Percentiles rank a stretch among this genome's conserved stretches.
Conservation (phyloP, 192 early-diverging fungal genomes). For the Linnemannia hyalina region DNA sequence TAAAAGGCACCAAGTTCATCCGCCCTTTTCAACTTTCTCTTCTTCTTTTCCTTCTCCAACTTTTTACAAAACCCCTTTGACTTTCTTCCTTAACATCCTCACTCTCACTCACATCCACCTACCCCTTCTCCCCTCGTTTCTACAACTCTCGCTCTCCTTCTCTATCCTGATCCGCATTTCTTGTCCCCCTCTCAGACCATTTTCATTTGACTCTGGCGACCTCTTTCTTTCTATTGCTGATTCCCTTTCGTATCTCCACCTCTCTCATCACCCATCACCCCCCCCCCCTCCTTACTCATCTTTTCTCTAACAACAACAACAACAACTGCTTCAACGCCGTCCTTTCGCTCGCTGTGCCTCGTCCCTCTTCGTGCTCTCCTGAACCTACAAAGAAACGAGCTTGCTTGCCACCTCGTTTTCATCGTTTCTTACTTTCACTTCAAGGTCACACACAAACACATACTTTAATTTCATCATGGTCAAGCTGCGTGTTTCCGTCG, state of each 20-base stretch:
- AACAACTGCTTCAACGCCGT: background rate
- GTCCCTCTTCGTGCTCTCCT: background rate
- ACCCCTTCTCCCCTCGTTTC: background rate
- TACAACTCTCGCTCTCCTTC: background rate
- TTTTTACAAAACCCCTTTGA: no score
- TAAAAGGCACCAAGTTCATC: background rate
- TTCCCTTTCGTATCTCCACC: background rate
- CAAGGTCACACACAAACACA: background rate
- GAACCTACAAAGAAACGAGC: background rate
- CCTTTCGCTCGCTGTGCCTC: background rate
- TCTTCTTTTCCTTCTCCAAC: background rate
- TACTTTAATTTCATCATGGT: constrained; percentile 22
- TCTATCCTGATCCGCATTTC: background rate
- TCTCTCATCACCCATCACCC: background rate
- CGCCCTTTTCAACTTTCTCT: background rate
- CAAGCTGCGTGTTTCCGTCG: constrained; percentile 50
- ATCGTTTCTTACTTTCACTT: no score
- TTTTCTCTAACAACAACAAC: no score
- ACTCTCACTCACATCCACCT: background rate
- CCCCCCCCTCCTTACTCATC: background rate
- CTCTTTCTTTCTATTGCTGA: background rate
- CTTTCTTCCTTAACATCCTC: background rate
- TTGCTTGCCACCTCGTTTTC: background rate
- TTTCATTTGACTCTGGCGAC: background rate
- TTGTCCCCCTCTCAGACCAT: background rate